Evolutionary conservation across 1,139 yeast genomes (phyloP).

Genomic region (Geotrichum histeridarum): DNA sequence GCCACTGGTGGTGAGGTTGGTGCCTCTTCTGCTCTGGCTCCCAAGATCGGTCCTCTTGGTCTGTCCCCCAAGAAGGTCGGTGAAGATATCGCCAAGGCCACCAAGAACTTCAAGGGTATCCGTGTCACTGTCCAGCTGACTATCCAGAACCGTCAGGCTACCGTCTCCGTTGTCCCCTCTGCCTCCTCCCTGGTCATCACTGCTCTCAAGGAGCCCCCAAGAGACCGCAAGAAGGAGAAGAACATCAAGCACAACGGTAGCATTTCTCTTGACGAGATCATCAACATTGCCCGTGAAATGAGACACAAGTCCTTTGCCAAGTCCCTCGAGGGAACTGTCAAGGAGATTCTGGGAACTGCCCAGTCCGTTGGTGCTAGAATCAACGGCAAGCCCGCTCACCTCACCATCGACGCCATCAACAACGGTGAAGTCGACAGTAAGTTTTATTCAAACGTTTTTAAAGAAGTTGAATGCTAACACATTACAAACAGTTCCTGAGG

Average conservation of each 20-base stretch:
- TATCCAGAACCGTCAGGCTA: slow-evolving; percentile 99
- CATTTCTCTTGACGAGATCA: slow-evolving; percentile 94
- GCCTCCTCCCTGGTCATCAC: slow-evolving; percentile 98
- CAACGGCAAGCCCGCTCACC: slow-evolving; percentile 99
- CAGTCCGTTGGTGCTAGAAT: slow-evolving; percentile 98
- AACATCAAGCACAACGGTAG: slow-evolving; percentile 99
- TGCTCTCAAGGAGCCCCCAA: slow-evolving; percentile 99
- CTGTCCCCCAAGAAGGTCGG: slow-evolving; percentile 99
- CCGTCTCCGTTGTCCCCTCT: slow-evolving; percentile 98
- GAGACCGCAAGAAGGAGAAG: slow-evolving; percentile 99
- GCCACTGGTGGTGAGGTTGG: slow-evolving; percentile 99
- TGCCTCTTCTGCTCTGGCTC: slow-evolving; percentile 99
- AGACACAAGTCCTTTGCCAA: slow-evolving; percentile 97
- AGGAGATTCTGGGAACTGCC: slow-evolving; percentile 99
- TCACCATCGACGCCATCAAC: slow-evolving; percentile 94
- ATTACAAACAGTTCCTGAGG: slow-evolving; percentile 19
- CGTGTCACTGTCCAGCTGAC: slow-evolving; percentile 98
- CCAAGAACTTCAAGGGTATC: slow-evolving; percentile 98
- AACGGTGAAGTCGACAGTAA: slow-evolving; percentile 87
- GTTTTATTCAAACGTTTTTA: slow-evolving; percentile 6
- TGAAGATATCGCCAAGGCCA: slow-evolving; percentile 99
- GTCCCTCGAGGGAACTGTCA: slow-evolving; percentile 91
- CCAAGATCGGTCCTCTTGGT: slow-evolving; percentile 99
- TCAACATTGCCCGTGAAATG: slow-evolving; percentile 97
- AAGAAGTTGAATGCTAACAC: slow-evolving; percentile 10